phyloP scores from a whole-genome alignment of 192 early-diverging fungal species.

The Entomortierella parvispora region DNA sequence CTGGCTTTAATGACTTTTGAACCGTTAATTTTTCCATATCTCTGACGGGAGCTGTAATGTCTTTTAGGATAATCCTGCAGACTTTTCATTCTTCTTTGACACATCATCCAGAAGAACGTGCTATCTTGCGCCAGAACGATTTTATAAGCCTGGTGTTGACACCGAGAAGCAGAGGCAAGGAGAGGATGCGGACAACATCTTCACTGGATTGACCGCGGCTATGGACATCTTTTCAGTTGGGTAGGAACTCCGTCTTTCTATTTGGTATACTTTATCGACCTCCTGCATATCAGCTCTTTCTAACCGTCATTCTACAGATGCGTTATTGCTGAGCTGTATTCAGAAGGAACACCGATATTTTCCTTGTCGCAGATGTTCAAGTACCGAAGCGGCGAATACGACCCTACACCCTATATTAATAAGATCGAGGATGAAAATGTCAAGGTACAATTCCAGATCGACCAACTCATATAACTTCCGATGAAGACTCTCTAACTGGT shows the following conservation, averaged over 20 bases:
- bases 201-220: slow-evolving; percentile 68
- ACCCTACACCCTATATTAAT: slow-evolving; percentile 72
- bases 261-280: background rate
- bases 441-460: slow-evolving; percentile 51
- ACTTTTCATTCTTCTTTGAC: slow-evolving; percentile 98
- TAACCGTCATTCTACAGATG: slow-evolving; percentile 53
- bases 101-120: slow-evolving; percentile 88
- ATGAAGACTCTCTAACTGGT: background rate
- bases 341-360: slow-evolving; percentile 94
- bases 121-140: slow-evolving; percentile 96
- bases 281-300: background rate
- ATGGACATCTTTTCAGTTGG: slow-evolving; percentile 98
- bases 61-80: slow-evolving; percentile 91
- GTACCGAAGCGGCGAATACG: slow-evolving; percentile 85
- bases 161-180: slow-evolving; percentile 56
- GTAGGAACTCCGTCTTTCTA: slow-evolving; percentile 51
- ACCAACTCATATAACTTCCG: background rate
- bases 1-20: too few relatives aligned
- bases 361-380: slow-evolving; percentile 91
- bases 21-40: too few relatives aligned
- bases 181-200: slow-evolving; percentile 31
- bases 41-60: too few relatives aligned
- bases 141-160: slow-evolving; percentile 81
- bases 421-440: slow-evolving; percentile 88
- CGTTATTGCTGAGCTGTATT: slow-evolving; percentile 92